Evolutionary conservation across 352 stramenopile species (phyloP).

Genomic region (Albugo laibachii): DNA sequence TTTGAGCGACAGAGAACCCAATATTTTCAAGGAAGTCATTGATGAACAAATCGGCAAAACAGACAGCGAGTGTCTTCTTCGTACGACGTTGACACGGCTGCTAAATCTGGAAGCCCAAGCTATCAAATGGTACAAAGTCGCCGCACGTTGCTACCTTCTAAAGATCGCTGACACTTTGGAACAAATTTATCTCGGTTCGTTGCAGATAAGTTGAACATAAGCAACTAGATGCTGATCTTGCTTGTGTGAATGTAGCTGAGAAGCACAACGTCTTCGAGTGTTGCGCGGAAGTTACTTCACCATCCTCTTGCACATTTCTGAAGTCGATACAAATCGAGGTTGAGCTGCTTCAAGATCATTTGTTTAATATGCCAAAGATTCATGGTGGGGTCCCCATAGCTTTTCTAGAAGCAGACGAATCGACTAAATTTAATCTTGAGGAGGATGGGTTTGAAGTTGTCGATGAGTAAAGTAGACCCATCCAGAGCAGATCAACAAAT

Average conservation of each 20-base stretch:
- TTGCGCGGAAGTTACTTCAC: conserved; percentile 14
- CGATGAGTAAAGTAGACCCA: conserved; percentile 6
- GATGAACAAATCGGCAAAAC: neutral
- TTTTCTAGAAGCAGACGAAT: conserved; percentile 51
- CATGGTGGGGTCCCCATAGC: conserved; percentile 41
- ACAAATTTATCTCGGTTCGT: conserved; percentile 16
- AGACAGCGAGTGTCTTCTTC: conserved; percentile 9
- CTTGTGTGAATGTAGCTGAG: conserved; percentile 3
- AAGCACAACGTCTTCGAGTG: conserved; percentile 24
- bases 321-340: conserved; percentile 24
- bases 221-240: neutral
- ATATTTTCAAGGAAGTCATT: neutral
- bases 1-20: neutral
- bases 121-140: conserved; percentile 50
- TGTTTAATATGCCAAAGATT: conserved; percentile 57
- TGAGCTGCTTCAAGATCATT: conserved; percentile 18
- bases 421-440: conserved; percentile 55
- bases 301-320: conserved; percentile 22
- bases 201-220: neutral
- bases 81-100: conserved; percentile 30
- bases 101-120: conserved; percentile 45
- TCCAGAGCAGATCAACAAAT: conserved; percentile 3
- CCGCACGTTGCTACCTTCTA: conserved; percentile 43
- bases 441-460: conserved; percentile 69
- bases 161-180: conserved; percentile 16